Evolutionary conservation across 2,329 filamentous ascomycete genomes (phyloP), one percentile per base, ranked within the genome.

Genomic region (Botrytis squamosa): DNA sequence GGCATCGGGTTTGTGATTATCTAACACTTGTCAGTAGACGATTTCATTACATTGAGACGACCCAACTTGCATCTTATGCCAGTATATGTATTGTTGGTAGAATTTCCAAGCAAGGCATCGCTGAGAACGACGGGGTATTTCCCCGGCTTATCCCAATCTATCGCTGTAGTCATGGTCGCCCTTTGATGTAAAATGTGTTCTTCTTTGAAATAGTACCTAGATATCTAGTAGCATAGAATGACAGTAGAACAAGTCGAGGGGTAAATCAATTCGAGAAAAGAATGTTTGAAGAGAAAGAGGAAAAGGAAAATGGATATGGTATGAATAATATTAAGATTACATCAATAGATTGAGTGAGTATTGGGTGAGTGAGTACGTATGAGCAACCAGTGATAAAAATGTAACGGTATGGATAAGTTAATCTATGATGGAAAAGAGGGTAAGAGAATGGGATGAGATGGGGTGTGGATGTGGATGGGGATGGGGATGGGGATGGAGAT

Each of bases 81-180:
- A 1, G 89, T 91, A 77, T 88, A 90, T 66, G 88, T 83, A 75
- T 90, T 87, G 76, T 87, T 88, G 46, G 86, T 83, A 1, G 86
- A 81, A 75, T 86, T 88, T 60, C 87, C 87, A 52, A 90, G 82
- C 46, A 91, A 83, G 42, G 87, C 86, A 77, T 91, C 89, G 80
- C 89, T 90, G 63, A 91, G 84, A 65, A 91, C 85, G 73, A 91
- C 86, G 68, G 88, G 89, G 79, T 91, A 91, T 79, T 89, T 88
- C 74, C 85, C 88, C 74, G 85, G 83, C 81, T 88, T 87, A 72
- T 88, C 89, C 75, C 89, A 87, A 81, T 91, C 88, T 74, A 91
- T 85, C 68, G 77, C 70, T 52, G 76, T 74, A 65, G 76, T 74
- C 74, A 77, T 77, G 36, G 69, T 44, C 20, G 68, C n/a, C 65